Conservation (phyloP, 164 flowering plant species). For the Magnolia officinalis region DNA sequence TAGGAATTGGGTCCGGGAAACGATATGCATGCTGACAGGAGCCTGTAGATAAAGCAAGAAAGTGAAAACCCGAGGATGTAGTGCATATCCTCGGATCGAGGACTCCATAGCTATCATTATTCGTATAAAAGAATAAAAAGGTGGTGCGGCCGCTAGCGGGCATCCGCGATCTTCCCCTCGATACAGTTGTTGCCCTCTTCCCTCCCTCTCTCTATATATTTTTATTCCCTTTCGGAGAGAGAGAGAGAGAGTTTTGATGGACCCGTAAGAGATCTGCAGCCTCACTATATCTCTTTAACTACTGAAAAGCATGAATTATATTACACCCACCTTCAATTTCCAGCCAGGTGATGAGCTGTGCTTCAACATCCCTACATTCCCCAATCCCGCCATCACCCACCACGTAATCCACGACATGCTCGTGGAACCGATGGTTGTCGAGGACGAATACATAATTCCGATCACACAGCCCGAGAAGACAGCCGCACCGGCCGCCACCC, state of each 20-base stretch:
- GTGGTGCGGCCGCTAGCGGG: neutral
- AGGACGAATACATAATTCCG: neutral
- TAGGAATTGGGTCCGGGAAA: no score
- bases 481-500: neutral
- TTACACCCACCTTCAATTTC: slow-evolving; percentile 12
- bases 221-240: neutral
- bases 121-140: neutral
- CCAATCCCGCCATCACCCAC: neutral
- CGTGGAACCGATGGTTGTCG: neutral
- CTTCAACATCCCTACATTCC: neutral
- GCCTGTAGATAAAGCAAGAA: no score
- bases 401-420: neutral
- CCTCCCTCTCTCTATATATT: neutral
- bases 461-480: neutral
- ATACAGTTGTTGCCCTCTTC: neutral
- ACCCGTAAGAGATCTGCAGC: neutral
- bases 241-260: neutral
- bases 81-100: no score
- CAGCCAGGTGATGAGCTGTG: slow-evolving; percentile 19
- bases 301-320: slow-evolving; percentile 1
- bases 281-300: neutral
- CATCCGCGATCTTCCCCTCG: neutral
- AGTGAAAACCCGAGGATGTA: no score
- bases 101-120: no score
- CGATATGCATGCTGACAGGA: no score